Evolutionary conservation across 164 flowering plant genomes (phyloP).

Genomic region (grape (Vitis vinifera)): DNA sequence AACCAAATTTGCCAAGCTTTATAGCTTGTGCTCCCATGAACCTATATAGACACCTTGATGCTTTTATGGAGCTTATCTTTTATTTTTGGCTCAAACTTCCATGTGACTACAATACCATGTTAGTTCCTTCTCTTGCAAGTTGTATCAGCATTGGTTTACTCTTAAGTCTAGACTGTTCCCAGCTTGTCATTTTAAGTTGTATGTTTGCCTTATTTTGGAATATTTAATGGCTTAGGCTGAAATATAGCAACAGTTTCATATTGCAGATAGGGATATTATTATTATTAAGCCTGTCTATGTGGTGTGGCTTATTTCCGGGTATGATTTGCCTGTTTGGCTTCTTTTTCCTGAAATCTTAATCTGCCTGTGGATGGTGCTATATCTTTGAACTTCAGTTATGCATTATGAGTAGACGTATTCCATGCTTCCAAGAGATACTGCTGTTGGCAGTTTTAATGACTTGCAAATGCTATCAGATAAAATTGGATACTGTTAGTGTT

Average conservation of each 20-base stretch:
- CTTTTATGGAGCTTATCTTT: slow-evolving; percentile 14
- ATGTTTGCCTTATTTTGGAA: background rate
- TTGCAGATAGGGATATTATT: background rate
- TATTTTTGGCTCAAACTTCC: slow-evolving; percentile 7
- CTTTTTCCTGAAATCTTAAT: background rate
- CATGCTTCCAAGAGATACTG: background rate
- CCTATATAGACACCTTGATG: slow-evolving; percentile 17
- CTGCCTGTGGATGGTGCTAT: background rate
- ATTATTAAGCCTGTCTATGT: background rate
- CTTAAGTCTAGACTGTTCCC: background rate
- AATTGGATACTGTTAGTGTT: background rate
- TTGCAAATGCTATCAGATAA: background rate
- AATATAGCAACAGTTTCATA: too few species aligned
- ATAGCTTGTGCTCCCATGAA: slow-evolving; percentile 26
- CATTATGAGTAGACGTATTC: background rate
- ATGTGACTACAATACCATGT: slow-evolving; percentile 14
- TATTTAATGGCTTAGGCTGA: too few species aligned
- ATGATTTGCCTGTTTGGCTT: background rate
- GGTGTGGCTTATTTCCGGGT: background rate
- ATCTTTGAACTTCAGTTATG: background rate
- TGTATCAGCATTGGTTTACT: slow-evolving; percentile 13
- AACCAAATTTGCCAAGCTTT: slow-evolving; percentile 28
- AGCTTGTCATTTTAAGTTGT: background rate
- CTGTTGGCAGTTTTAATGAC: background rate
- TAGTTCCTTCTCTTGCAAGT: slow-evolving; percentile 11